phyloP scores from a whole-genome alignment of 441 rosid species.

The Erodium texanum region DNA sequence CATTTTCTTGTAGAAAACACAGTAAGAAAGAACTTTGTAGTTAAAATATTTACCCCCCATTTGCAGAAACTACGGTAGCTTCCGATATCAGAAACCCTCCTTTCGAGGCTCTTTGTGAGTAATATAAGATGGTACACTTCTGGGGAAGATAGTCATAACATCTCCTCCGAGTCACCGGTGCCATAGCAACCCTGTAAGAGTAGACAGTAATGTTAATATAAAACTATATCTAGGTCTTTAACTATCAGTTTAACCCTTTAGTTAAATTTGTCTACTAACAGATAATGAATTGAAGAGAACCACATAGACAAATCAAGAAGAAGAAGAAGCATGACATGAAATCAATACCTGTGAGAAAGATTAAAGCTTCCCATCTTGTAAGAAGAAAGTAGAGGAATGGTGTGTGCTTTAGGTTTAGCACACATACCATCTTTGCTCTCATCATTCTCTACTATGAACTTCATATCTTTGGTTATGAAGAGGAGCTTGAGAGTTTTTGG shows the following conservation, averaged over 20 bases:
- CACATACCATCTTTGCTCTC: background rate
- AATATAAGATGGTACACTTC: slow-evolving; percentile 45
- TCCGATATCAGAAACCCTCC: slow-evolving; percentile 48
- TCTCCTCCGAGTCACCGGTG: slow-evolving; percentile 50
- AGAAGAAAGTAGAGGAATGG: slow-evolving; percentile 24
- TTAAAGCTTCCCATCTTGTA: slow-evolving; percentile 22
- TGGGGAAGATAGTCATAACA: slow-evolving; percentile 43
- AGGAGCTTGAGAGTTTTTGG: background rate
- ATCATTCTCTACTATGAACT: background rate
- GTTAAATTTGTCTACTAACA: too few relatives aligned
- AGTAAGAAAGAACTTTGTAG: background rate
- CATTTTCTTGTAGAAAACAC: too few relatives aligned
- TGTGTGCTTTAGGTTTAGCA: background rate
- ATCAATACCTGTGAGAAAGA: slow-evolving; percentile 20
- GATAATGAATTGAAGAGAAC: too few relatives aligned
- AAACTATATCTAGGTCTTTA: background rate
- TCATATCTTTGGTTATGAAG: background rate
- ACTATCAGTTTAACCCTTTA: too few relatives aligned
- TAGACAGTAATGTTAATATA: background rate
- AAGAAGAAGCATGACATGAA: too few relatives aligned
- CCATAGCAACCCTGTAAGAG: slow-evolving; percentile 37
- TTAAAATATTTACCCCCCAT: slow-evolving; percentile 33
- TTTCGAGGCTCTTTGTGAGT: slow-evolving; percentile 39
- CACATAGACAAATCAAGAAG: too few relatives aligned
- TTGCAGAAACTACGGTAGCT: slow-evolving; percentile 49